Evolutionary conservation across 176 grass and related monocot genomes (phyloP).

Genomic region (Ensete ventricosum): DNA sequence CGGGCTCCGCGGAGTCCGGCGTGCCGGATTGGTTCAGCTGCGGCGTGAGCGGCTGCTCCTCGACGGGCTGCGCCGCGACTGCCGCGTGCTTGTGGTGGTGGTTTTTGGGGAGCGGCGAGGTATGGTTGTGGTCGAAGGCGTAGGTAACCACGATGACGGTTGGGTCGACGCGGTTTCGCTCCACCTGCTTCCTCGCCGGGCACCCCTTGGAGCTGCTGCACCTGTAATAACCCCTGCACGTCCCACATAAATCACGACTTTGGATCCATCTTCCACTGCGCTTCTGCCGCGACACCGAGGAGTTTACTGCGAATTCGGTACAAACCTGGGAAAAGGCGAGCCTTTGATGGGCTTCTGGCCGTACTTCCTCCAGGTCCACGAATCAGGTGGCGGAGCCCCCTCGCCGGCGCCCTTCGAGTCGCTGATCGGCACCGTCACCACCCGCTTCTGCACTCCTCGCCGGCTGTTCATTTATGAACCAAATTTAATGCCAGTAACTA

Average conservation of each 20-base stretch:
- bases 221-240: constrained; percentile 24
- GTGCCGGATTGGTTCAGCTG: background rate
- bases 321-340: constrained; percentile 78
- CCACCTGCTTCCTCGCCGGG: constrained; percentile 26
- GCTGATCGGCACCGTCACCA: constrained; percentile 66
- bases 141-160: constrained; percentile 17
- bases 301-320: background rate
- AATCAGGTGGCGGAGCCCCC: constrained; percentile 89
- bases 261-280: no score
- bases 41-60: background rate
- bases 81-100: constrained; percentile 33
- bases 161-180: constrained; percentile 17
- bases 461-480: constrained; percentile 35
- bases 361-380: constrained; percentile 98
- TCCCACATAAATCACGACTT: no score
- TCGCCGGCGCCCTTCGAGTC: constrained; percentile 40
- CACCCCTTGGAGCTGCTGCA: constrained; percentile 29
- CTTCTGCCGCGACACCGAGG: no score
- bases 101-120: constrained; percentile 27
- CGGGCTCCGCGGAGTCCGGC: constrained; percentile 8
- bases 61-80: background rate
- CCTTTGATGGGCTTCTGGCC: constrained; percentile 99
- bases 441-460: constrained; percentile 80
- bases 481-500: background rate
- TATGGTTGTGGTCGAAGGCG: constrained; percentile 26